Conservation (phyloP, 495 filamentous ascomycete species). For the Tuber brumale region DNA sequence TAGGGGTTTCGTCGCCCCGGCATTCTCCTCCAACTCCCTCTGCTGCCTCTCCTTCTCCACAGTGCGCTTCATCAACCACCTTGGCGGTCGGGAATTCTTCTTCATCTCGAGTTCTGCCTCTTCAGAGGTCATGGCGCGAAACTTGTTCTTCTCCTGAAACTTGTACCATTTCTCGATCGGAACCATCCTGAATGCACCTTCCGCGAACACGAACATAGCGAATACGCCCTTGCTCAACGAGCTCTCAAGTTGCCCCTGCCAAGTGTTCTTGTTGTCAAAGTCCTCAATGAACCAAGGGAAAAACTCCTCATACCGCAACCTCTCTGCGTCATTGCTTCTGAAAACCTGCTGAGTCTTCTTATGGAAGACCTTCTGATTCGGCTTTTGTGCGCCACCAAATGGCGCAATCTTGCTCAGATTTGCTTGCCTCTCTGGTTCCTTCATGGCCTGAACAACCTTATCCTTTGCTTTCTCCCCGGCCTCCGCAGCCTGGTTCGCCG, state of each 20-base stretch:
- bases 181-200: slow-evolving; percentile 68
- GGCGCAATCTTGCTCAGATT: slow-evolving; percentile 87
- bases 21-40: slow-evolving; percentile 48
- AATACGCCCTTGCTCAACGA: slow-evolving; percentile 69
- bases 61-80: no score
- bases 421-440: slow-evolving; percentile 71
- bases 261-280: slow-evolving; percentile 85
- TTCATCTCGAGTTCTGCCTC: slow-evolving; percentile 78
- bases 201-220: slow-evolving; percentile 65
- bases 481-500: slow-evolving; percentile 46
- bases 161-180: slow-evolving; percentile 94
- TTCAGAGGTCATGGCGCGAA: slow-evolving; percentile 72
- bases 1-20: slow-evolving; percentile 31
- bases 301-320: slow-evolving; percentile 88
- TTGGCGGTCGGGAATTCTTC: slow-evolving; percentile 63
- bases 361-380: slow-evolving; percentile 62
- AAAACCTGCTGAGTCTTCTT: slow-evolving; percentile 66
- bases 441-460: slow-evolving; percentile 63
- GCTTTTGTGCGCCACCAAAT: slow-evolving; percentile 49
- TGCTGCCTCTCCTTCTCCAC: slow-evolving; percentile 52
- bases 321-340: slow-evolving; percentile 64
- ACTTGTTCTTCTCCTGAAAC: slow-evolving; percentile 74
- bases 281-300: slow-evolving; percentile 96
- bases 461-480: slow-evolving; percentile 64
- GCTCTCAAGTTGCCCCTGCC: slow-evolving; percentile 84